A percentile compares a stretch with the other conserved stretches of the same genome.
Evolutionary conservation across 768 basidiomycete genomes (phyloP).

Genomic region (Lentinula raphanica): DNA sequence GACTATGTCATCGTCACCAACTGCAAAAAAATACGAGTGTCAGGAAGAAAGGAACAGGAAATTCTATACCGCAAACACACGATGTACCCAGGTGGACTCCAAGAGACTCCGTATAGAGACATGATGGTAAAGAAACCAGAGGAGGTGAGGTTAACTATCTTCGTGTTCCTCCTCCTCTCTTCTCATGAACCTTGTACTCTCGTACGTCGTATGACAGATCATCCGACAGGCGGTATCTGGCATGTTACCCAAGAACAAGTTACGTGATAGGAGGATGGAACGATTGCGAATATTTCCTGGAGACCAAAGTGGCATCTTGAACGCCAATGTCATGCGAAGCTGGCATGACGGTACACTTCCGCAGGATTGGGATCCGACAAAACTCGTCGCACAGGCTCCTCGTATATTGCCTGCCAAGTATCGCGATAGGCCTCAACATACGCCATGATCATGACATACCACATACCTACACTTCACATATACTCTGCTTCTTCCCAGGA

Average conservation of each 20-base stretch:
- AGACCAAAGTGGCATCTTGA: slow-evolving; percentile 69
- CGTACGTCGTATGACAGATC: slow-evolving; percentile 53
- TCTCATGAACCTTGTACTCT: too few species aligned
- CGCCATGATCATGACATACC: too few species aligned
- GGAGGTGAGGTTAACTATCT: slow-evolving; percentile 51
- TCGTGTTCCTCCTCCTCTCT: slow-evolving; percentile 1
- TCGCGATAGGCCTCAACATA: slow-evolving; percentile 3
- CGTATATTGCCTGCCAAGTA: slow-evolving; percentile 10
- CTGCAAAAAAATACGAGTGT: slow-evolving; percentile 74
- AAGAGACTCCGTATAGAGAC: slow-evolving; percentile 79
- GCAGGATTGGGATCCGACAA: slow-evolving; percentile 37
- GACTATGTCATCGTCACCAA: slow-evolving; percentile 98
- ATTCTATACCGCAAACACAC: slow-evolving; percentile 85
- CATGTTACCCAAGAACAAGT: slow-evolving; percentile 98
- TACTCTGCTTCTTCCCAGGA: neutral
- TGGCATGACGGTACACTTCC: slow-evolving; percentile 80
- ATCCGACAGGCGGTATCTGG: slow-evolving; percentile 94
- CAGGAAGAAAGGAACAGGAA: slow-evolving; percentile 86
- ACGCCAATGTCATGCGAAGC: slow-evolving; percentile 70
- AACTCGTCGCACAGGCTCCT: slow-evolving; percentile 2
- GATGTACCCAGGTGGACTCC: slow-evolving; percentile 90
- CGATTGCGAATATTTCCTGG: slow-evolving; percentile 86
- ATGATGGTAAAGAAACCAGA: slow-evolving; percentile 88
- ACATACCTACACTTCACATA: neutral
- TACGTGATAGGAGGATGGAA: slow-evolving; percentile 83